A percentile compares a stretch with the other conserved stretches of the same genome.
These are phyloP conservation scores for Liquidambar formosana DNA, from an alignment of 164 flowering plant genomes.

Conservation along the genomic window DNA sequence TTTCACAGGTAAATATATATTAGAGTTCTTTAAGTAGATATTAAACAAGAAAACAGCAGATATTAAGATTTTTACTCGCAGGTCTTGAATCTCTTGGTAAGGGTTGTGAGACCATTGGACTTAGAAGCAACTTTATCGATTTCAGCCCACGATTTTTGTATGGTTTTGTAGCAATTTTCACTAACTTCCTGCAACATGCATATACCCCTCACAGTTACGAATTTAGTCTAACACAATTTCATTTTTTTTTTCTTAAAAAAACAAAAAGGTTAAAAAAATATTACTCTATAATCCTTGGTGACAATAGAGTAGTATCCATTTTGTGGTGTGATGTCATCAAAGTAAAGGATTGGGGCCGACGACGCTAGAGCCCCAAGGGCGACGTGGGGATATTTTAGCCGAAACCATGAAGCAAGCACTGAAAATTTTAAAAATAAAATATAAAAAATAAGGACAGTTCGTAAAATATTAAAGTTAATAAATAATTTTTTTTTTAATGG, in stretches of 20 bases:
- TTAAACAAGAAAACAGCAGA: too few species aligned
- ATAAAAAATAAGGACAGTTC: too few species aligned
- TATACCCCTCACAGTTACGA: not conserved
- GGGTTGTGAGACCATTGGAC: constrained; percentile 44
- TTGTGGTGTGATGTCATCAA: constrained; percentile 26
- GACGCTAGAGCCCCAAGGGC: constrained; percentile 46
- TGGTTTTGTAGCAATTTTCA: constrained; percentile 49
- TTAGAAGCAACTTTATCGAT: constrained; percentile 46
- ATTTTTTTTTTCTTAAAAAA: not conserved
- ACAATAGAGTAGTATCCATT: constrained; percentile 35
- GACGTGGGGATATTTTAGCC: constrained; percentile 42
- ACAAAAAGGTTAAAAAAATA: not conserved
- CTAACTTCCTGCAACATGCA: constrained; percentile 52
- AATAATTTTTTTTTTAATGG: too few species aligned
- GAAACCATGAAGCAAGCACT: constrained; percentile 37
- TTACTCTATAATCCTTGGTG: constrained; percentile 35
- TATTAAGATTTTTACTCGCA: too few species aligned
- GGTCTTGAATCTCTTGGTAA: constrained; percentile 46
- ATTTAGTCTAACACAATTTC: not conserved
- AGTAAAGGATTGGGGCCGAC: constrained; percentile 37
- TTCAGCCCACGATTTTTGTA: constrained; percentile 47
- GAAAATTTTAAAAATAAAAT: too few species aligned
- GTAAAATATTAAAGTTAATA: constrained; percentile 15
- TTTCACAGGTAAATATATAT: not conserved
- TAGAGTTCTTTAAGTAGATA: too few species aligned